Evolutionary conservation across 495 filamentous ascomycete species (phyloP), one percentile per base, ranked within the genome.

Genomic region (Durotheca rogersii): DNA sequence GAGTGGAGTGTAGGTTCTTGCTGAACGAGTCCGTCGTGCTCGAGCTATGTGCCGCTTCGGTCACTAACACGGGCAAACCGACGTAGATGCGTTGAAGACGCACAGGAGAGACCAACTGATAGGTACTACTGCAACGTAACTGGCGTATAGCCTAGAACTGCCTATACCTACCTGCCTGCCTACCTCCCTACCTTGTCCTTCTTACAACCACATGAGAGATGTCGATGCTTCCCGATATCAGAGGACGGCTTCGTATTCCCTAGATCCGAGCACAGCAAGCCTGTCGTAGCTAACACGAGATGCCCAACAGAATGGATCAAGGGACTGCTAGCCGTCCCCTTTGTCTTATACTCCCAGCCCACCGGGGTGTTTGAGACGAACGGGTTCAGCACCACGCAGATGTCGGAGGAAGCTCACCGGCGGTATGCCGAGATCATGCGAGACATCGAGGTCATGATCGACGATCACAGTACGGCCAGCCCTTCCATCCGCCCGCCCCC

Each of bases 291-390:
- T 58, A 47, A 56, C 29, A 20, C 4, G n/a, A 10, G 7, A n/a
- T n/a, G n/a, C n/a, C n/a, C 12, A 30, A 16, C 51, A 81, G 82
- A 84, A 74, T 85, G 75, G 74, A 76, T 77, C 64, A 79, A 94
- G 74, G 93, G 90, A 21, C 78, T 98, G 0, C 76, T 98, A 2
- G 94, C 94, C 1, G 92, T 97, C 0, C 94, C 94, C 0, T 99
- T 99, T 64, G 92, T 99, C 39, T 81, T 99, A 37, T 90, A 95
- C 66, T 96, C 90, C 7, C 90, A 96, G 67, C 94, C 94, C 5
- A 92, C 89, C 0, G 87, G 88, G 11, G 77, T 88, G 21, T 89
- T 87, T 52, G 81, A 88, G 38, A 69, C 79, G 17, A 74, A 76
- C 18, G 77, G 77, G 54, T 76, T 78, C 27, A 79, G 70, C 27